Percentiles rank a stretch among this genome's conserved stretches.
Evolutionary conservation across 1,284 basidiomycete species (phyloP).

Genomic region (Peniophora sp.): DNA sequence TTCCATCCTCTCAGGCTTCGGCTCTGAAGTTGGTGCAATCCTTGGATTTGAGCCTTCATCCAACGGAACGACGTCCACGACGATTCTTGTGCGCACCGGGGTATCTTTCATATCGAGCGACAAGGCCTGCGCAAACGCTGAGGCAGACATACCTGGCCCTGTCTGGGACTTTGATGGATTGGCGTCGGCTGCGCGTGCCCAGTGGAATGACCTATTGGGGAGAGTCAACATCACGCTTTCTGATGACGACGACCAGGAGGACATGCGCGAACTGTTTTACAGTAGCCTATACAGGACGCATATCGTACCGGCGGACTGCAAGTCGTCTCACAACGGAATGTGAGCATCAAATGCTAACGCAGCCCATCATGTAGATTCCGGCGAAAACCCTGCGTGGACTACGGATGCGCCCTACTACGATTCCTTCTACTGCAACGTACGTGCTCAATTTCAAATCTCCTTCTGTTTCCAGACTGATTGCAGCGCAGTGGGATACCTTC

Average conservation of each 20-base stretch:
- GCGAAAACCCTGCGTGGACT: constrained; percentile 62
- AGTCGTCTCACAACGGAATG: constrained; percentile 11
- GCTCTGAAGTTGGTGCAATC: constrained; percentile 39
- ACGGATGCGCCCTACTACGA: constrained; percentile 62
- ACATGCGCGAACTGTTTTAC: constrained; percentile 42
- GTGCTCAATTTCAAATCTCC: constrained; percentile 11
- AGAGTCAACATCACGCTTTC: constrained; percentile 46
- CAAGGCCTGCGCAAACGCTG: constrained; percentile 53
- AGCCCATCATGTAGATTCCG: constrained; percentile 37
- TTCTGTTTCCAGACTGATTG: neutral
- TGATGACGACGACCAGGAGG: constrained; percentile 38
- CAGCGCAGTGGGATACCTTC: constrained; percentile 54
- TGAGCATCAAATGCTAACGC: constrained; percentile 1
- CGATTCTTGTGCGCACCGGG: constrained; percentile 45
- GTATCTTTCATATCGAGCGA: constrained; percentile 53
- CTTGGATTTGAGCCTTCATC: constrained; percentile 39
- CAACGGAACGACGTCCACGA: constrained; percentile 23
- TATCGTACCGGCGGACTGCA: constrained; percentile 61
- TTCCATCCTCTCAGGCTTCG: constrained; percentile 20
- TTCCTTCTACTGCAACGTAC: constrained; percentile 61
- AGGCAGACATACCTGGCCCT: constrained; percentile 42
- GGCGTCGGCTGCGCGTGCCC: constrained; percentile 29
- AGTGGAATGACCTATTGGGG: constrained; percentile 51
- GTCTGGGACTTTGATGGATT: constrained; percentile 48
- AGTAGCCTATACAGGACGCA: constrained; percentile 59